A percentile compares a stretch with the other conserved stretches of the same genome.
Conservation (phyloP, 169 alveolate species). For the Plasmodium ovale region DNA sequence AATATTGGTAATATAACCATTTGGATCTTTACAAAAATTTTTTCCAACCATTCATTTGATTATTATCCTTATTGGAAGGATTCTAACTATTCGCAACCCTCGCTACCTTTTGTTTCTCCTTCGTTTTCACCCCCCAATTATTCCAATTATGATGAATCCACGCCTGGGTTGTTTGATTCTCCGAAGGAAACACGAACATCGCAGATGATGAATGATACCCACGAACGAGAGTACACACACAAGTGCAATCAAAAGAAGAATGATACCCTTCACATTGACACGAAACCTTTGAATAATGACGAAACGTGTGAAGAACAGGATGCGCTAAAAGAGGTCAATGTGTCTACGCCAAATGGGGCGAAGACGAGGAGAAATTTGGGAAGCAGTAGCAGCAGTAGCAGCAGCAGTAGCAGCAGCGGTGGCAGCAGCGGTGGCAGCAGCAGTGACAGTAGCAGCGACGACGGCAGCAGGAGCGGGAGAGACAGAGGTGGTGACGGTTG, state of each 20-base stretch:
- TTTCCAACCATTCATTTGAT: not conserved
- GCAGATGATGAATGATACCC: not conserved
- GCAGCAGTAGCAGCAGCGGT: not conserved
- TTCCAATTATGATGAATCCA: too few relatives aligned
- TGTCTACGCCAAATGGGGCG: not conserved
- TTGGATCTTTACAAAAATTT: constrained; percentile 62
- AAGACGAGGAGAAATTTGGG: not conserved
- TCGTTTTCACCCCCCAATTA: not conserved
- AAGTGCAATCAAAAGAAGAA: not conserved
- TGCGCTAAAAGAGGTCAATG: not conserved
- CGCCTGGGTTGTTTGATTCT: too few relatives aligned
- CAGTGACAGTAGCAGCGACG: not conserved
- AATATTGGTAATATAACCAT: constrained; percentile 32
- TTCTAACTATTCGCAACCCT: not conserved
- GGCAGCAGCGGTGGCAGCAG: not conserved
- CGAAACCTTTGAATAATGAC: not conserved
- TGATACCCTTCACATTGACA: not conserved
- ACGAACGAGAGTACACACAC: too few relatives aligned
- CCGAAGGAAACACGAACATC: not conserved
- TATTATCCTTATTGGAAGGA: not conserved
- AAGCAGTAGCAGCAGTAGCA: not conserved
- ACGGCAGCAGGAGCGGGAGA: constrained; percentile 1
- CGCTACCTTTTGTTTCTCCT: not conserved
- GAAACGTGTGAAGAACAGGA: not conserved
- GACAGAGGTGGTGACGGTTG: not conserved